Evolutionary conservation across 495 filamentous ascomycete species (phyloP), one percentile per base, ranked within the genome.

Genomic region (Talaromyces nanjingensis): DNA sequence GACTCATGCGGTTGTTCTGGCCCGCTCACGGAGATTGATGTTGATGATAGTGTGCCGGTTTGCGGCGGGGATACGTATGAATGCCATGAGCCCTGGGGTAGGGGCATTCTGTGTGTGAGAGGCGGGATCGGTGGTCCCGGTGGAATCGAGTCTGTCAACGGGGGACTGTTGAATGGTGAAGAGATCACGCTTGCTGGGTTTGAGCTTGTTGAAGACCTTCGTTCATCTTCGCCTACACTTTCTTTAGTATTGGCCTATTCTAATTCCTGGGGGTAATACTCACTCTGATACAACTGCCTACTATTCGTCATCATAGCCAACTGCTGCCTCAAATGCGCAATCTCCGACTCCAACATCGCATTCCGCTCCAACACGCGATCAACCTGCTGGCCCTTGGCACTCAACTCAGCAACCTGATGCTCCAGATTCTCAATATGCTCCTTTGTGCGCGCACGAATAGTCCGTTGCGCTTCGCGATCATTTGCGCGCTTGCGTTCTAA

Each of bases 401-500:
- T 79, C 64, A 85, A 77, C 60, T 84, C 81, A 6, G 73, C 74
- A 8, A 86, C 75, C 64, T 80, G 77, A 20, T 71, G 69, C 67
- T 85, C 80, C 9, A 86, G 73, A 16, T 70, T 71, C 49, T 86
- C 84, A 63, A 86, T 86, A 67, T 83, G 82, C 59, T 83, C 81
- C 60, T 82, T 86, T 31, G 82, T 86, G 56, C 84, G 72, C 64
- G 84, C 81, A 20, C 84, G 81, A 64, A 86, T 87, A n/a, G 81
- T 83, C 64, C 84, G 76, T 65, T 87, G 85, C 31, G 85, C 84
- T 67, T 87, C 85, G 54, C 85, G 82, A 65, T 87, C 85, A 70
- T 86, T 86, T 58, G 83, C 84, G 60, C 85, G 80, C 66, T 87
- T 87, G 54, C 84, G 76, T 63, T 87, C 85, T 25, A 87, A 74